These are phyloP conservation scores for Brassica incana DNA, from an alignment of 345 rosid species.

Conservation along the genomic window DNA sequence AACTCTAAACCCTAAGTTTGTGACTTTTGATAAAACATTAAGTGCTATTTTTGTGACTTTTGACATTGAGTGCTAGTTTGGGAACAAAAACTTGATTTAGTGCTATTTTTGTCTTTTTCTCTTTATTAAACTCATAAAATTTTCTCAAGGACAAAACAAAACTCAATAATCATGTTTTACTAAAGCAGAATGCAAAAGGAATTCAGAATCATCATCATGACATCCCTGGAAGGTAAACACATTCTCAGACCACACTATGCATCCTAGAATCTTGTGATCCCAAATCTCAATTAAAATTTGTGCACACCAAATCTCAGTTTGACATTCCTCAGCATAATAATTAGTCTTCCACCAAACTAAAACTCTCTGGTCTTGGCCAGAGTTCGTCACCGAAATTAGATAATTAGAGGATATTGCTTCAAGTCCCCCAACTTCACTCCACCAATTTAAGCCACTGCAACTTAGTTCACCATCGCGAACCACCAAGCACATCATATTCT, in stretches of 20 bases:
- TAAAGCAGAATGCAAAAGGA: background rate
- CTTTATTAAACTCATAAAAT: background rate
- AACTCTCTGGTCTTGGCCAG: background rate
- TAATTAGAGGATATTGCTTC: background rate
- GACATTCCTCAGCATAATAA: background rate
- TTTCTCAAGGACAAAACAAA: background rate
- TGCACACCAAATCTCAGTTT: background rate
- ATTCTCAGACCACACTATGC: background rate
- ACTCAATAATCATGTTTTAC: background rate
- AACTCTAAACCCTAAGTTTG: too few relatives aligned
- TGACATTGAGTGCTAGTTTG: too few relatives aligned
- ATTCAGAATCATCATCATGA: background rate
- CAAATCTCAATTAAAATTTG: background rate
- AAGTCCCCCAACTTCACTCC: background rate
- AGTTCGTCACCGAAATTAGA: background rate
- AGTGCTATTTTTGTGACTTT: too few relatives aligned
- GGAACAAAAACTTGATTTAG: too few relatives aligned
- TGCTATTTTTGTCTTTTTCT: too few relatives aligned
- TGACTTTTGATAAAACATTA: too few relatives aligned
- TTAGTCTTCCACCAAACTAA: background rate
- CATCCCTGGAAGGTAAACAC: background rate
- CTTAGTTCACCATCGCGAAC: background rate
- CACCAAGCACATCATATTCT: background rate
- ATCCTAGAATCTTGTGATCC: background rate
- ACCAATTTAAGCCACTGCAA: background rate